A percentile compares a stretch with the other conserved stretches of the same genome.
Evolutionary conservation across 257 asterid genomes (phyloP).

Genomic region (Solanum pinnatisectum): DNA sequence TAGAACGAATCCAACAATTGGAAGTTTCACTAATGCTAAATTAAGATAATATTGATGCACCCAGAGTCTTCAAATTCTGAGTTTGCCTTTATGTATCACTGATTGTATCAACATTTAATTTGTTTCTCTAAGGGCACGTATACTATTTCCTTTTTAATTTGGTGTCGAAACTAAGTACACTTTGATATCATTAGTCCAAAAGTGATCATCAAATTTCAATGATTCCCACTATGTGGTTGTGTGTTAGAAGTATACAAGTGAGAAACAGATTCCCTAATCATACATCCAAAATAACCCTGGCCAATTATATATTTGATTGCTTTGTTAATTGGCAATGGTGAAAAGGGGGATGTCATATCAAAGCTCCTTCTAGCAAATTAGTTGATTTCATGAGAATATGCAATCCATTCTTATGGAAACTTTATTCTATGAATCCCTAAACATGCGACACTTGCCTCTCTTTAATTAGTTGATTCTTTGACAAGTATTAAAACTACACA

Average conservation of each 20-base stretch:
- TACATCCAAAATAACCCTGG: background rate
- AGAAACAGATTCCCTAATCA: background rate
- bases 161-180: background rate
- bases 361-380: background rate
- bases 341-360: background rate
- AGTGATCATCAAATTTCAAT: slow-evolving; percentile 13
- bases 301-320: background rate
- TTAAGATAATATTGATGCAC: background rate
- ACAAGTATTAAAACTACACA: background rate
- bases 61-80: background rate
- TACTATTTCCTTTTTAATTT: background rate
- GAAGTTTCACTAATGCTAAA: too few species aligned
- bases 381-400: background rate
- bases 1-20: background rate
- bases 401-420: background rate
- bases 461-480: too few species aligned
- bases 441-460: background rate
- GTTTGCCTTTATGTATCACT: too few species aligned
- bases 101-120: background rate
- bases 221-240: slow-evolving; percentile 19
- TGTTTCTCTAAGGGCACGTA: background rate
- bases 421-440: background rate
- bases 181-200: background rate
- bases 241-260: background rate
- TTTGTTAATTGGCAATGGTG: background rate